Conservation (phyloP, 2,329 filamentous ascomycete species). For the Aspergillus novoparasiticus region DNA sequence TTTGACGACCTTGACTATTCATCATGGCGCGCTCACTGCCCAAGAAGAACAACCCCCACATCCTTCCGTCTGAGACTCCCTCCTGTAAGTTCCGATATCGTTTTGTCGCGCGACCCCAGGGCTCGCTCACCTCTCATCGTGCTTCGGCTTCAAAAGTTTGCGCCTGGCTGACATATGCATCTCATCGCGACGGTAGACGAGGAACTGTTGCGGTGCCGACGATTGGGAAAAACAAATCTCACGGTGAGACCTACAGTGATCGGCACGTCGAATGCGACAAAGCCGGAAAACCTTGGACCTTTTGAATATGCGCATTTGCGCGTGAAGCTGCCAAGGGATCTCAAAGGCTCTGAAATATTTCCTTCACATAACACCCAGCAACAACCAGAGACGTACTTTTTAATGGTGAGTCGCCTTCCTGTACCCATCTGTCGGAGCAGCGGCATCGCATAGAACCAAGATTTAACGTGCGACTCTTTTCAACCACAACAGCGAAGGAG, state of each 20-base stretch:
- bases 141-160: constrained; percentile 5
- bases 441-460: background rate
- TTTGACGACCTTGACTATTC: constrained; percentile 13
- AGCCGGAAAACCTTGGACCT: constrained; percentile 72
- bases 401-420: constrained; percentile 66
- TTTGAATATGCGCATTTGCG: constrained; percentile 97
- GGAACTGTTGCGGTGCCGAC: constrained; percentile 78
- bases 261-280: constrained; percentile 70
- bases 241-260: constrained; percentile 76
- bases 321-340: constrained; percentile 86
- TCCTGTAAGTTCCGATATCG: constrained; percentile 42
- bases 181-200: constrained; percentile 53
- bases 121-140: constrained; percentile 9
- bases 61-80: constrained; percentile 46
- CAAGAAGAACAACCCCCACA: constrained; percentile 49
- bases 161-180: constrained; percentile 20
- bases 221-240: constrained; percentile 90
- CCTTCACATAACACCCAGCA: constrained; percentile 64
- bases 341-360: constrained; percentile 88
- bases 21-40: constrained; percentile 49
- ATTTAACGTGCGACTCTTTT: constrained; percentile 9
- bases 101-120: constrained; percentile 19
- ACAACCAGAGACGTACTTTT: constrained; percentile 86
- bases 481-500: constrained; percentile 57
- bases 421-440: background rate